These are phyloP conservation scores for Bruguiera hainesii DNA, from an alignment of 441 rosid genomes.

Conservation along the genomic window DNA sequence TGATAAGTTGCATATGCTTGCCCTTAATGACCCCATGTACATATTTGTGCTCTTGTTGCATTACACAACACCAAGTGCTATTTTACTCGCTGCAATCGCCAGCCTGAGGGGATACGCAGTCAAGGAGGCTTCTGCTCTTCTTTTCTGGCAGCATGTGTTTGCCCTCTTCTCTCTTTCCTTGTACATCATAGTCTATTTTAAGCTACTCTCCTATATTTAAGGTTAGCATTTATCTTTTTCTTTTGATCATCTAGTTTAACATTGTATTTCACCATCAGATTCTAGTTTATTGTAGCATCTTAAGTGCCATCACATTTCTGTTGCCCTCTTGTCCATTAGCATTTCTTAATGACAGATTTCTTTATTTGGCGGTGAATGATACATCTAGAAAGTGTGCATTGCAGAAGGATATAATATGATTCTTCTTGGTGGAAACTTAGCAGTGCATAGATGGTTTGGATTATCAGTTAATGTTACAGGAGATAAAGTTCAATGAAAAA, in stretches of 20 bases:
- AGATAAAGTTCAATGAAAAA: too few relatives aligned
- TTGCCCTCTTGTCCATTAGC: not conserved
- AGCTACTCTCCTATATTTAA: constrained; percentile 26
- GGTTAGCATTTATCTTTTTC: not conserved
- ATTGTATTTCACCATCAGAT: not conserved
- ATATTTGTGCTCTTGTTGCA: constrained; percentile 77
- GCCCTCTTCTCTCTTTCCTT: constrained; percentile 79
- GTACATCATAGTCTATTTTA: constrained; percentile 42
- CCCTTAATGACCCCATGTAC: constrained; percentile 67
- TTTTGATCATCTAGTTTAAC: too few relatives aligned
- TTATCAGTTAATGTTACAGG: too few relatives aligned
- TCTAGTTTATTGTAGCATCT: not conserved
- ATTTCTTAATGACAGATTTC: not conserved
- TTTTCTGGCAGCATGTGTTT: constrained; percentile 88
- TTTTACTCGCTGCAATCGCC: constrained; percentile 91
- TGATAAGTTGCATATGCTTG: constrained; percentile 50
- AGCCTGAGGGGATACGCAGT: constrained; percentile 92
- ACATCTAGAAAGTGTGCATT: too few relatives aligned
- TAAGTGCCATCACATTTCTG: not conserved
- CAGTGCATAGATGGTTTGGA: not conserved
- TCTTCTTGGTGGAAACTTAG: not conserved
- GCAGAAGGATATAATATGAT: not conserved
- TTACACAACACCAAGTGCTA: constrained; percentile 91
- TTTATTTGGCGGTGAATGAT: not conserved
- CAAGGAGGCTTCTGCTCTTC: constrained; percentile 79